Evolutionary conservation across 345 rosid genomes (phyloP), one percentile per base, ranked within the genome.

Genomic region (Populus pruinosa): DNA sequence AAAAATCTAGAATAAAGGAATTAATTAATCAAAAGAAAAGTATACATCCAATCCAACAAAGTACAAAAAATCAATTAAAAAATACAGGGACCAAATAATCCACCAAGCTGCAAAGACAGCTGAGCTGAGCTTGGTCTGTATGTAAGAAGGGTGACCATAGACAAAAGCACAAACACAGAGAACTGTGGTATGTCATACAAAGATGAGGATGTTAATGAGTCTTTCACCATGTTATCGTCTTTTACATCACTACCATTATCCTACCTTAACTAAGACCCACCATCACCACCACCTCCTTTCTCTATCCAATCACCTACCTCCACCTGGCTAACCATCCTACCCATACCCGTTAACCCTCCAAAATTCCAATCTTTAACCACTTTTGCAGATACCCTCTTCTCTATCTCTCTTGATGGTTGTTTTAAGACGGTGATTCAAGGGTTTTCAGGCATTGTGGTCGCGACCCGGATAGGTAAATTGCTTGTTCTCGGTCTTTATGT

Each of bases 251-350:
- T 23, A 0, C 55, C 71, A 8, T 36, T 67, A 35, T 7, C 29
- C 17, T 21, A 41, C 64, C 62, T 72, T 53, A 74, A 41, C 77
- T 6, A 11, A 23, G 33, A 36, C 56, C 78, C 78, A 64, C 64
- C 39, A 16, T 29, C 72, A 31, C 14, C 73, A 13, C 72, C 72
- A 3, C 79, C 67, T 44, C 35, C 70, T 70, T 47, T 63, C 14
- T 31, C 25, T 41, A 14, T 11, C 80, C 75, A 70, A 77, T 63
- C 63, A 70, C 63, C 20, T 18, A 2, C 8, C 25, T 50, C 65
- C 80, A 77, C 70, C 70, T 77, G 65, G 75, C 65, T 33, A 43
- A 8, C 29, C 43, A n/a, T 61, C 73, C 29, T 33, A 69, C 59
- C 56, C 44, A 44, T 31, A 39, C 31, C 50, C 27, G 25, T 35